phyloP scores from a whole-genome alignment of 768 basidiomycete species.

The Botryobasidium botryosum region DNA sequence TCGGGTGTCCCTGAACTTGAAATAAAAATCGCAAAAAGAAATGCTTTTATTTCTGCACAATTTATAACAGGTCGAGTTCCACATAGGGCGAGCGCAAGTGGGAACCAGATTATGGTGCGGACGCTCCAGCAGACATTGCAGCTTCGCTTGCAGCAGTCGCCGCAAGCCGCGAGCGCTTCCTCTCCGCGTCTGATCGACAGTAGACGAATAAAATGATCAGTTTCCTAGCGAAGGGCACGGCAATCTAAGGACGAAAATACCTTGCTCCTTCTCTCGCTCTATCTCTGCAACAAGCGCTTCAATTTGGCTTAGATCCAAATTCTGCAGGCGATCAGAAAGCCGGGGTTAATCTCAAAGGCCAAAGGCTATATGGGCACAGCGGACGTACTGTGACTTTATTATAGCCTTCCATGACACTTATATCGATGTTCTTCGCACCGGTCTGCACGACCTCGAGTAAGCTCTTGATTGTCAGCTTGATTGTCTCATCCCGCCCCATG shows the following conservation, averaged over 20 bases:
- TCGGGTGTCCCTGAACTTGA: no score
- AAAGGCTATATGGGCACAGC: no score
- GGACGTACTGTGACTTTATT: conserved; percentile 73
- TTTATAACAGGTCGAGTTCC: no score
- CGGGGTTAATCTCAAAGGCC: neutral
- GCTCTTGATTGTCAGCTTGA: conserved; percentile 91
- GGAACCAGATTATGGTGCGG: no score
- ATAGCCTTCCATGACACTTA: conserved; percentile 92
- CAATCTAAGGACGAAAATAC: conserved; percentile 21
- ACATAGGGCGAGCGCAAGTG: no score
- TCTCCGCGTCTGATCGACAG: conserved; percentile 61
- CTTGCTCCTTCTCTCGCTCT: conserved; percentile 93
- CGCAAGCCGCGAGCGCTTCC: conserved; percentile 78
- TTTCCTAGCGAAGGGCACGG: conserved; percentile 15
- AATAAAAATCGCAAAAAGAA: no score
- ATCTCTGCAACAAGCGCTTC: conserved; percentile 85
- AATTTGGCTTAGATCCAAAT: conserved; percentile 71
- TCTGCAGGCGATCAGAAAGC: conserved; percentile 29
- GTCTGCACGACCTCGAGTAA: conserved; percentile 97
- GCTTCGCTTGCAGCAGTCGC: conserved; percentile 85
- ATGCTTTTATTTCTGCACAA: no score
- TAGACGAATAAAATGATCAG: neutral
- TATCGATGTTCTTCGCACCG: conserved; percentile 99
- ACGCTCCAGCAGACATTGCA: conserved; percentile 49
- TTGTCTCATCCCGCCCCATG: conserved; percentile 70